These are phyloP conservation scores for Pulveroboletus sp. DNA, from an alignment of 768 basidiomycete species.

Conservation along the genomic window DNA sequence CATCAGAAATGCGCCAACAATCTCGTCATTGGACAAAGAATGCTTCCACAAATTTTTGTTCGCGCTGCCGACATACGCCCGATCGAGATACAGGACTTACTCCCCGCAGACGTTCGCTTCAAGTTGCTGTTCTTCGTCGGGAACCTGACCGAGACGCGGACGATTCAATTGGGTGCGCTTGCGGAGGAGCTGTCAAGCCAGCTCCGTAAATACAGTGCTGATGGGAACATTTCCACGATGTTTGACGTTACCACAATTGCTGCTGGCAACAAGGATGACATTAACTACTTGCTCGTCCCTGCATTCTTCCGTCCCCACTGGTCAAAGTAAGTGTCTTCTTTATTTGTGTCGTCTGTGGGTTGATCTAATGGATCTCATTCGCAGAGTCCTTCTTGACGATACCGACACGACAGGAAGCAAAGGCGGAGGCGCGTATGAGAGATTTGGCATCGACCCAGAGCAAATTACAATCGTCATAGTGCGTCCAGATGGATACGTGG, in stretches of 20 bases:
- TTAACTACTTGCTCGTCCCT: conserved; percentile 34
- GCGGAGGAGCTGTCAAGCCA: conserved; percentile 24
- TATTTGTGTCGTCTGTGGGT: not conserved
- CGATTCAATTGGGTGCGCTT: conserved; percentile 19
- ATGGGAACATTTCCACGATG: conserved; percentile 21
- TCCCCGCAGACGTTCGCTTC: conserved; percentile 37
- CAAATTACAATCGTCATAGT: conserved; percentile 34
- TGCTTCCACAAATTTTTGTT: conserved; percentile 34
- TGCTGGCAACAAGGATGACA: conserved; percentile 28
- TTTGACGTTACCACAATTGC: conserved; percentile 31
- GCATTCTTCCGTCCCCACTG: conserved; percentile 36
- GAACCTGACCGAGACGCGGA: conserved; percentile 18
- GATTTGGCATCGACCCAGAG: conserved; percentile 29
- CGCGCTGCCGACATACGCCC: conserved; percentile 35
- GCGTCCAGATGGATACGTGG: conserved; percentile 40
- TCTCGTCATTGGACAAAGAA: conserved; percentile 36
- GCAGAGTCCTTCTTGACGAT: conserved; percentile 36
- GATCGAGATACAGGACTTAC: conserved; percentile 37
- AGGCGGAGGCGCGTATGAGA: conserved; percentile 33
- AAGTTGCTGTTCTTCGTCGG: conserved; percentile 36
- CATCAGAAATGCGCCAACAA: conserved; percentile 29
- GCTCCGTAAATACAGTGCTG: conserved; percentile 26
- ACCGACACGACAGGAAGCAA: conserved; percentile 25
- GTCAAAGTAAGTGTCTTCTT: conserved; percentile 34
- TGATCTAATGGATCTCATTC: not conserved